phyloP scores from a whole-genome alignment of 2,329 filamentous ascomycete species.

The Annulohypoxylon truncatum region DNA sequence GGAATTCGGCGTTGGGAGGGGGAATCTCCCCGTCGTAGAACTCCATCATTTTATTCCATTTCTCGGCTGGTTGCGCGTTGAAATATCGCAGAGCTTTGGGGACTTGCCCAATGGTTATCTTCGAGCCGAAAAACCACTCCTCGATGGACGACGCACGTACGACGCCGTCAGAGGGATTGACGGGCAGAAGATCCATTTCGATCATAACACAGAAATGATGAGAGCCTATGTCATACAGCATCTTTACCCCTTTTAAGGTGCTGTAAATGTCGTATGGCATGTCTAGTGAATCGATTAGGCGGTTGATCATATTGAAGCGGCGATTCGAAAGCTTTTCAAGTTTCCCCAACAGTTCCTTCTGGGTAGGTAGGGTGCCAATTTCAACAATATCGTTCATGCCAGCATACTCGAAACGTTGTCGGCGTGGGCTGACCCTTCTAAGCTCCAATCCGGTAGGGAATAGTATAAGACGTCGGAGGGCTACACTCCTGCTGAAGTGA shows the following conservation, averaged over 20 bases:
- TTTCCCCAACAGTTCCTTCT: neutral
- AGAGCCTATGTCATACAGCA: neutral
- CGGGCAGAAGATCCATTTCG: neutral
- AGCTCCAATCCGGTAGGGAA: too few relatives aligned
- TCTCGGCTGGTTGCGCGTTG: too few relatives aligned
- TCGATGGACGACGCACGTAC: slow-evolving; percentile 4
- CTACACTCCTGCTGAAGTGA: neutral
- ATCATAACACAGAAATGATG: neutral
- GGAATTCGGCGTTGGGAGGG: neutral
- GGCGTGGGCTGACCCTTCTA: neutral
- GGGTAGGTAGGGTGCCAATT: neutral
- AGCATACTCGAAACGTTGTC: neutral
- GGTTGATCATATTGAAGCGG: neutral
- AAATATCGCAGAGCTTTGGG: neutral
- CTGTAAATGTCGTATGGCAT: too few relatives aligned
- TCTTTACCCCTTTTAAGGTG: neutral
- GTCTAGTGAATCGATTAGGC: neutral
- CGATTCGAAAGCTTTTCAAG: neutral
- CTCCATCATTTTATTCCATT: neutral
- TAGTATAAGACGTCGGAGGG: neutral
- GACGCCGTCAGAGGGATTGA: neutral
- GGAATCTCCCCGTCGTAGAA: neutral
- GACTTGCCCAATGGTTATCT: slow-evolving; percentile 1
- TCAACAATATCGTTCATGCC: neutral
- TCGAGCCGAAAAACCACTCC: slow-evolving; percentile 11